A percentile compares a stretch with the other conserved stretches of the same genome.
These are phyloP conservation scores for Sphagnum fallax DNA, from an alignment of 228 moss, liverwort and hornwort species.

Conservation along the genomic window DNA sequence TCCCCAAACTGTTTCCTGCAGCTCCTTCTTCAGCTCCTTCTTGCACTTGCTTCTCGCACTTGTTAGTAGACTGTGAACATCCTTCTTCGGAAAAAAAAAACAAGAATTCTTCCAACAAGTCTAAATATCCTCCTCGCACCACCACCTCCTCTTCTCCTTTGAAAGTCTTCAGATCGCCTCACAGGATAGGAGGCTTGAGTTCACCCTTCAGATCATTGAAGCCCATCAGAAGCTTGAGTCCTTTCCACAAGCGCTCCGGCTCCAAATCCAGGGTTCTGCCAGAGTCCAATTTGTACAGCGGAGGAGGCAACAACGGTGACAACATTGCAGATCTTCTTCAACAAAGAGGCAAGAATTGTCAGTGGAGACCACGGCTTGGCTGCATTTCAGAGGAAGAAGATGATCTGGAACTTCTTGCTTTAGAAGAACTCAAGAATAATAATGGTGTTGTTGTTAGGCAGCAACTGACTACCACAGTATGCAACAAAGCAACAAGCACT, in stretches of 20 bases:
- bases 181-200: too few relatives aligned
- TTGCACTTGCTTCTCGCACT: conserved; percentile 23
- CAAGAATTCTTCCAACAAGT: not conserved
- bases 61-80: conserved; percentile 1
- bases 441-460: too few relatives aligned
- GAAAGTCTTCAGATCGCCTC: conserved; percentile 13
- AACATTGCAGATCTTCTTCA: not conserved
- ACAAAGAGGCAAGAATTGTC: conserved; percentile 11
- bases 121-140: too few relatives aligned
- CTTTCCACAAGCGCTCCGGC: not conserved
- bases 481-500: too few relatives aligned
- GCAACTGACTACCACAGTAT: too few relatives aligned
- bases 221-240: not conserved
- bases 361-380: conserved; percentile 30
- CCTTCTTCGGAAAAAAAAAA: not conserved
- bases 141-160: conserved; percentile 9
- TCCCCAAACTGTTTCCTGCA: conserved; percentile 30
- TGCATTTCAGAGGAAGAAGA: conserved; percentile 22
- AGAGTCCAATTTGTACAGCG: conserved; percentile 21
- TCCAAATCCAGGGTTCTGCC: conserved; percentile 28
- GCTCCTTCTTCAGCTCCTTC: conserved; percentile 3
- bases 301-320: conserved; percentile 5
- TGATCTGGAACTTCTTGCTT: too few relatives aligned
- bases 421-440: too few relatives aligned
- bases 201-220: too few relatives aligned